Evolutionary conservation across 495 filamentous ascomycete genomes (phyloP), one percentile per base, ranked within the genome.

Genomic region (Xylaria acuta): DNA sequence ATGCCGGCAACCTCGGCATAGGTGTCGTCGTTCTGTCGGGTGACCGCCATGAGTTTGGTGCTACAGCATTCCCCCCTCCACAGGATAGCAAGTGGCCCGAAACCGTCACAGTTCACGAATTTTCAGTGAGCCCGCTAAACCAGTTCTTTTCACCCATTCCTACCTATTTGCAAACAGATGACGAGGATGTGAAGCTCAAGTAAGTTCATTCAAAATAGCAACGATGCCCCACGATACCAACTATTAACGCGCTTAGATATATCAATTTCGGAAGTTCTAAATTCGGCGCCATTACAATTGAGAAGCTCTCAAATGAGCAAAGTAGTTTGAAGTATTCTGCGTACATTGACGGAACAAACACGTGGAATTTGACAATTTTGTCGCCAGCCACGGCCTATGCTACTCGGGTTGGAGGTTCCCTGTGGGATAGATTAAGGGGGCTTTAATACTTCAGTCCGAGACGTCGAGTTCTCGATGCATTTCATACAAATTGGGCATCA

Each of bases 21-120:
- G 93, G 94, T 36, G 89, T 99, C 30, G 88, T 99, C 30, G 84
- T 99, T 11, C 81, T 99, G 54, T 94, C 91, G 43, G 96, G 96
- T 14, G 96, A 99, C 75, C 82, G 96, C 5, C 96, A 99, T 77
- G 96, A 99, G 80, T 98, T 98, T 79, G 96, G 92, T 34, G 94
- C 95, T 1, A 98, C 95, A 0, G 89, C 90, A 6, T 97, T 97
- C 82, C 92, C 92, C 6, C 92, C 92, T 56, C 92, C 94, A 30
- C 82, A 69, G 45, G 78, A 85, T 20, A 80, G 84, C 30, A 82
- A 80, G 64, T 91, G 89, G 90, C 84, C 85, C 0, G 80, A 88
- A 43, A 86, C 77, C 38, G 84, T 87, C 0, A 89, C 92, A 0
- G 89, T 97, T 1, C 89, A 94, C 74, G 95, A 98, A 81, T 98